Evolutionary conservation across 805 yeast species (phyloP), one percentile per base, ranked within the genome.

Genomic region (Ogataea parapolymorpha): DNA sequence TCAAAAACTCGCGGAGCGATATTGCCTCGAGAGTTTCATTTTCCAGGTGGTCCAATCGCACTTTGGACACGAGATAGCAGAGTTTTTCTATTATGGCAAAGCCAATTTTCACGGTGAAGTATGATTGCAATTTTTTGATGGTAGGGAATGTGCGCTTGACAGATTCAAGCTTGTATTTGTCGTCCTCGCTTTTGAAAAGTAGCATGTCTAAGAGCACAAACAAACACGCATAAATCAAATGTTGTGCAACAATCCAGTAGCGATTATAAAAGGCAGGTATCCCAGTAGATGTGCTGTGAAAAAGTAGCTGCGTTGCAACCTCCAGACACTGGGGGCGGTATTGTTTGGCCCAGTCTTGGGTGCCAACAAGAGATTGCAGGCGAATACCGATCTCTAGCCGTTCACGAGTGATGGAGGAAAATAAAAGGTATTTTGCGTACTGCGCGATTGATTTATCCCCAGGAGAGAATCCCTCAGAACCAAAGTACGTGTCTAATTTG

Each of bases 241-340:
- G 61, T 26, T 56, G 61, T 2, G 50, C 49, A 5, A 56, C 53
- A 26, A 56, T 54, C 61, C 61, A 56, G 34, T 54, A 51, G 27
- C 48, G 29, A 24, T 50, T 53, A 45, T 54, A 56, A 34, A 44
- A 53, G 7, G 36, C 13, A 2, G 58, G 61, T 7, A 50, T 23
- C 28, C 48, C 40, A 2, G 15, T 23, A 5, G 42, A 24, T 1
- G 59, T 50, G 37, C 50, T 46, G 26, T 56, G 60, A 5, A 37
- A 39, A 13, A 56, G 38, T 15, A 56, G 25, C 15, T 42, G 39
- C 13, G 38, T 32, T 1, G 61, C 54, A 7, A 54, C 32, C 2
- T 20, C 23, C 13, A 54, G 29, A 37, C 59, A 54, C n/a, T 53
- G 44, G 5, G 14, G 31, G 15, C 59, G 41, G 32, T 45, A 56